phyloP scores from a whole-genome alignment of 805 yeast genomes.

The Saccharomycopsis fermentans region DNA sequence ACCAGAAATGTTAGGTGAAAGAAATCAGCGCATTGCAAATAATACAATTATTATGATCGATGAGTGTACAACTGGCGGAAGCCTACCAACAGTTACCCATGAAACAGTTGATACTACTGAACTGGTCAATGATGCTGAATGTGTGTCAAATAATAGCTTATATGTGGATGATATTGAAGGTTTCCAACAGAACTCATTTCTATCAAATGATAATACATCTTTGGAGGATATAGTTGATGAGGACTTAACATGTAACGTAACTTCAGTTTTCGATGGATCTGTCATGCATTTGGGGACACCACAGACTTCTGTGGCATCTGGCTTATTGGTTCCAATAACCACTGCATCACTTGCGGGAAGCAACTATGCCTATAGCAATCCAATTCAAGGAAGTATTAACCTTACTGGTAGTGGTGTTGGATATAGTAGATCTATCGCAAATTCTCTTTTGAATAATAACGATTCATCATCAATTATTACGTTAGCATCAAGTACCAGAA shows the following conservation, averaged over 20 bases:
- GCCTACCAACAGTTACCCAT: neutral
- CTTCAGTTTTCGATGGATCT: slow-evolving; percentile 5
- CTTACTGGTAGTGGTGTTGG: neutral
- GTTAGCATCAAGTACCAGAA: slow-evolving; percentile 15
- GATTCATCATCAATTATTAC: slow-evolving; percentile 17
- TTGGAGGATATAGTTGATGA: neutral
- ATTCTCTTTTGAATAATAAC: slow-evolving; percentile 10
- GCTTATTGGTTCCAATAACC: slow-evolving; percentile 3
- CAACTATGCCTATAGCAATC: slow-evolving; percentile 5
- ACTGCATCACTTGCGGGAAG: neutral
- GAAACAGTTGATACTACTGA: neutral
- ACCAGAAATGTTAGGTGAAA: neutral
- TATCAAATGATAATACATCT: neutral
- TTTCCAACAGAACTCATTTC: neutral
- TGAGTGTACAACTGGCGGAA: neutral
- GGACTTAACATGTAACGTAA: neutral
- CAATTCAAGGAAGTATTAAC: slow-evolving; percentile 5
- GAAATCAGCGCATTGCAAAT: neutral
- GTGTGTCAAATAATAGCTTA: neutral
- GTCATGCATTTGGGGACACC: slow-evolving; percentile 9
- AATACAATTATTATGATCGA: neutral
- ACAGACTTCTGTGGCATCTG: slow-evolving; percentile 14
- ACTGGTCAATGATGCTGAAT: neutral
- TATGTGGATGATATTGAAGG: slow-evolving; percentile 1
- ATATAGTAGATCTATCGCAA: slow-evolving; percentile 11